Conservation (phyloP, 306 rosid species). For the Prunus kanzakura region DNA sequence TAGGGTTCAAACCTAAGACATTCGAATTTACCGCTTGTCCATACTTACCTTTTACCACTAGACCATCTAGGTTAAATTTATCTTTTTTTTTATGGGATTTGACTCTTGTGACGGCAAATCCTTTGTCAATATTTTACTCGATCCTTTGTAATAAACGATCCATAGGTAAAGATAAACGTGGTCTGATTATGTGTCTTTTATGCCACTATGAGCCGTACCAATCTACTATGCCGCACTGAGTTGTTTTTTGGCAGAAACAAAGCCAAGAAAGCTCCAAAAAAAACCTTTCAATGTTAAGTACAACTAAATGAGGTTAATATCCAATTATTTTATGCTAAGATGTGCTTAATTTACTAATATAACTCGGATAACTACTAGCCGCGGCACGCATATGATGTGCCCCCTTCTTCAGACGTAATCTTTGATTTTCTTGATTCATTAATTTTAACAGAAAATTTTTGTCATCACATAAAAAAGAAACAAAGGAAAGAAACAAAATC, state of each 20-base stretch:
- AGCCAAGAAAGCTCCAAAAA: background rate
- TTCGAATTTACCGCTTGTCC: background rate
- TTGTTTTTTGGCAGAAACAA: constrained; percentile 11
- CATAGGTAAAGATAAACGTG: background rate
- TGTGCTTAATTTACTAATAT: background rate
- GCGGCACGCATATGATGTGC: constrained; percentile 1
- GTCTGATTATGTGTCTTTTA: background rate
- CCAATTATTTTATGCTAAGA: background rate
- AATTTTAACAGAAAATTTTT: background rate
- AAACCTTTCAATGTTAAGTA: background rate
- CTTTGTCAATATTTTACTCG: too few species aligned
- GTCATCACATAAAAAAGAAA: background rate
- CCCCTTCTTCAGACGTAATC: background rate
- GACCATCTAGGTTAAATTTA: background rate
- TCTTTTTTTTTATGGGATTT: background rate
- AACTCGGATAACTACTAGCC: background rate
- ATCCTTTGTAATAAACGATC: background rate
- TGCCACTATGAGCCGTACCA: background rate
- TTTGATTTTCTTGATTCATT: background rate
- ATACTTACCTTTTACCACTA: background rate
- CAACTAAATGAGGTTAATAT: background rate
- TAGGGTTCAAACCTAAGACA: background rate
- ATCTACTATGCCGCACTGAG: background rate
- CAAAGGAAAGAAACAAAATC: background rate
- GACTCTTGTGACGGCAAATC: background rate